Base-by-base conservation (phyloP, 306 rosid species). In the Mimosa bimucronata region DNA sequence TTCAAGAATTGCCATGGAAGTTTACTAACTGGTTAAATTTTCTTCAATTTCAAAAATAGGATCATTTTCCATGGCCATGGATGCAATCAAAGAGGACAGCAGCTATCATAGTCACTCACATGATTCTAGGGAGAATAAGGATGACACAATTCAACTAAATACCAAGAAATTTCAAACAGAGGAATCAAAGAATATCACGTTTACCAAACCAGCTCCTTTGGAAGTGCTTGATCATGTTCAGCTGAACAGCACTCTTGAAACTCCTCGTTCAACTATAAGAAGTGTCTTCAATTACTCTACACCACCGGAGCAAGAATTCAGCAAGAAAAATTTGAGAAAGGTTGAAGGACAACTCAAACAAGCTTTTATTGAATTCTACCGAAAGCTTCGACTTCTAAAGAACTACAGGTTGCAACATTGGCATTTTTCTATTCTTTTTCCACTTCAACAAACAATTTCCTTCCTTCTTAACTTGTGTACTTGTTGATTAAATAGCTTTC, bases 361-460 rank as follows among this genome's bases (percentile, higher is more conserved):
- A 26, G 93, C 93, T 52, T 89, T 92, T 55, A 40, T 83, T 50
- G 92, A 86, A 42, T 90, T 89, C 77, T 86, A 89, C 78, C 86
- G 85, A 71, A 92, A 92, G 83, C 97, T 92, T 78, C 69, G 87
- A 31, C 93, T 92, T 46, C 91, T 92, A 0, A 90, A 85, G 86
- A 86, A 86, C 90, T 92, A 83, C 71, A 80, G 85, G 93, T 86
- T 77, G 25, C 25, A 38, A 78, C 18, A 12, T 23, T 44, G 45
- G 7, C 25, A 38, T 61, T 74, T 48, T 21, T 58, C 30, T 13
- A 4, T 28, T 15, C 23, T 19, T 73, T 76, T 79, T 21, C 3
- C 4, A 23, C 23, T 72, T 5, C 52, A 53, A 11, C 16, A 68
- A 57, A 28, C 7, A 26, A n/a, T 55, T 75, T 31, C 42, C 66